These are phyloP conservation scores for Fusarium nygamai DNA, from an alignment of 2,329 filamentous ascomycete genomes.

Conservation along the genomic window DNA sequence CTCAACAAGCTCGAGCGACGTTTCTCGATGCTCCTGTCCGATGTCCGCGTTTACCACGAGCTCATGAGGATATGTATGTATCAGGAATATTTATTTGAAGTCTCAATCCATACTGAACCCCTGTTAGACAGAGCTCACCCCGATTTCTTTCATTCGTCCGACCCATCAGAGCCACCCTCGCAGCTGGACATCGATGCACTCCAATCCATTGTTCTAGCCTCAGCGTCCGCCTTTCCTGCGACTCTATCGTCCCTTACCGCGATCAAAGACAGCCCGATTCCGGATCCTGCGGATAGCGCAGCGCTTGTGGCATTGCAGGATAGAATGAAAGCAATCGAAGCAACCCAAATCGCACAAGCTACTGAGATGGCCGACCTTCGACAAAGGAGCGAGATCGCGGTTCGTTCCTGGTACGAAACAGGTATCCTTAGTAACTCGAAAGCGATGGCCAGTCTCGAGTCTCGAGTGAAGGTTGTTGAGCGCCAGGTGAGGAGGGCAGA, in stretches of 20 bases:
- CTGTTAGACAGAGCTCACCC: slow-evolving; percentile 62
- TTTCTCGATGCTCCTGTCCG: slow-evolving; percentile 60
- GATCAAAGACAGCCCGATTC: slow-evolving; percentile 64
- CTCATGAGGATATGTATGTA: slow-evolving; percentile 68
- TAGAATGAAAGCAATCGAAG: slow-evolving; percentile 69
- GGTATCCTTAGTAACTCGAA: slow-evolving; percentile 74
- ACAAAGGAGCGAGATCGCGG: slow-evolving; percentile 67
- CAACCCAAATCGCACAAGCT: slow-evolving; percentile 69
- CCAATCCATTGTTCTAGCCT: slow-evolving; percentile 64
- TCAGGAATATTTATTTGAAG: neutral
- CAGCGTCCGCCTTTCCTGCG: slow-evolving; percentile 64
- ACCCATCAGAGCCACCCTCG: slow-evolving; percentile 58
- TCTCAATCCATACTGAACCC: neutral
- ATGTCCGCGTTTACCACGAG: slow-evolving; percentile 66
- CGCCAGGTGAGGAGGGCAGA: slow-evolving; percentile 72
- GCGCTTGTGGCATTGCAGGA: slow-evolving; percentile 67
- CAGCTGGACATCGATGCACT: slow-evolving; percentile 63
- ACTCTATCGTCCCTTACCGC: slow-evolving; percentile 68
- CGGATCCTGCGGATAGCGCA: slow-evolving; percentile 64
- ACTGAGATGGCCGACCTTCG: slow-evolving; percentile 71
- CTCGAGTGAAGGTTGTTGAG: slow-evolving; percentile 72
- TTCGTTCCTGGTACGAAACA: slow-evolving; percentile 79
- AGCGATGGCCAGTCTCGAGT: slow-evolving; percentile 77
- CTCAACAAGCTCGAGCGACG: slow-evolving; percentile 64
- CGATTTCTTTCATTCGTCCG: slow-evolving; percentile 62